Evolutionary conservation across 1,139 yeast species (phyloP).

Genomic region (Komagataea norvegica): DNA sequence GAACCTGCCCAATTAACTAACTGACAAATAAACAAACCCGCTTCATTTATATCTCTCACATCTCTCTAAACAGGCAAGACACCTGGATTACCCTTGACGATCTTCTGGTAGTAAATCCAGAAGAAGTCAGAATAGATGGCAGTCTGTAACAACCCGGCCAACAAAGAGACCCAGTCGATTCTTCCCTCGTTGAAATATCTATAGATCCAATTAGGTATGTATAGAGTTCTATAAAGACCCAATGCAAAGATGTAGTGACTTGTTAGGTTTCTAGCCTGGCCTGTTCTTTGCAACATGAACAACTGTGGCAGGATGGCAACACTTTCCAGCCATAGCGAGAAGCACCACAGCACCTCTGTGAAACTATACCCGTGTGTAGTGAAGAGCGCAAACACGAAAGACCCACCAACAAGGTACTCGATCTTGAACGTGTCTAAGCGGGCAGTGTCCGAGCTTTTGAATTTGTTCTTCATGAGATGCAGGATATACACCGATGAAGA

Average conservation of each 20-base stretch:
- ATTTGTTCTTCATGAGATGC: conserved; percentile 61
- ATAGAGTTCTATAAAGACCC: conserved; percentile 83
- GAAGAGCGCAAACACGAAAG: conserved; percentile 54
- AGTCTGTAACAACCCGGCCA: conserved; percentile 84
- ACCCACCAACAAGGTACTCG: conserved; percentile 63
- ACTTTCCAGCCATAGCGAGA: conserved; percentile 82
- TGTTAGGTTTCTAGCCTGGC: conserved; percentile 83
- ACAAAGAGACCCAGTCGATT: conserved; percentile 65
- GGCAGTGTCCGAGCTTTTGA: conserved; percentile 47
- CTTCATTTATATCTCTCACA: not conserved
- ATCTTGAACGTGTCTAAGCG: conserved; percentile 76
- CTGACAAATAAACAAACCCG: not conserved
- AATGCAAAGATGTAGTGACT: conserved; percentile 90
- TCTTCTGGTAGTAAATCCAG: conserved; percentile 81
- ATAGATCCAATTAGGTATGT: conserved; percentile 93
- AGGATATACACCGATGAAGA: conserved; percentile 72
- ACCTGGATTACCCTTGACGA: conserved; percentile 76
- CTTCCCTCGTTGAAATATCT: conserved; percentile 67
- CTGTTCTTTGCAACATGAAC: conserved; percentile 83
- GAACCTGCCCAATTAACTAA: too few relatives aligned
- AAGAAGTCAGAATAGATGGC: conserved; percentile 89
- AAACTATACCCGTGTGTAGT: conserved; percentile 63
- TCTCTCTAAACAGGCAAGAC: conserved; percentile 49
- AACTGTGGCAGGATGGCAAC: conserved; percentile 91
- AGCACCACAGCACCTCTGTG: conserved; percentile 68